Percentiles rank a stretch among this genome's conserved stretches.
These are phyloP conservation scores for Allium fistulosum DNA, from an alignment of 106 monocot genomes.

Conservation along the genomic window DNA sequence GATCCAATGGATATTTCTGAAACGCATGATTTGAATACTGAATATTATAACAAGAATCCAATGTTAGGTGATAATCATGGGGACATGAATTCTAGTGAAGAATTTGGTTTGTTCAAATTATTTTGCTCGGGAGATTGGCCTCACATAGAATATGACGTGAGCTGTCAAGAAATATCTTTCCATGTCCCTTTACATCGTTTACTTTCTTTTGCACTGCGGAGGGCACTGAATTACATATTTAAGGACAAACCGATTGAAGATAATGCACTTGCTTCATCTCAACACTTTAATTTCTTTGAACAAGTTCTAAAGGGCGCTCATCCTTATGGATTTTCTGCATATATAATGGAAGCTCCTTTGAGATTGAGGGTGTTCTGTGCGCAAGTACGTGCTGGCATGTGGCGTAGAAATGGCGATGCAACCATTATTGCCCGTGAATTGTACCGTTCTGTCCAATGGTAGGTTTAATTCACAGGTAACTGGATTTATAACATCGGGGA, in stretches of 20 bases:
- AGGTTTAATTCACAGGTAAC: not conserved
- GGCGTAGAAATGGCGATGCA: constrained; percentile 93
- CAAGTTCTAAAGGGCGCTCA: constrained; percentile 41
- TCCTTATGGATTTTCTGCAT: constrained; percentile 70
- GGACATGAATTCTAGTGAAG: constrained; percentile 21
- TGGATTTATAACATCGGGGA: not conserved
- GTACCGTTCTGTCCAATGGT: constrained; percentile 67
- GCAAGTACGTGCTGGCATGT: constrained; percentile 96
- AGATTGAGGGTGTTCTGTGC: constrained; percentile 85
- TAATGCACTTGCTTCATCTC: constrained; percentile 2
- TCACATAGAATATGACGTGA: constrained; percentile 62
- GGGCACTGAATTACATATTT: constrained; percentile 51
- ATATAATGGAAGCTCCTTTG: constrained; percentile 89
- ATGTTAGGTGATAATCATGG: constrained; percentile 17
- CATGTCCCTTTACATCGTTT: constrained; percentile 93
- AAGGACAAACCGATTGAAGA: constrained; percentile 2
- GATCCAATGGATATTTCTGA: constrained; percentile 7
- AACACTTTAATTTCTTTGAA: constrained; percentile 36
- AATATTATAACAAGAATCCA: not conserved
- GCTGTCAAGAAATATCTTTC: constrained; percentile 84
- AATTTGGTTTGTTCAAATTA: constrained; percentile 16
- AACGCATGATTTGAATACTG: not conserved
- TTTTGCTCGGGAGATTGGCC: constrained; percentile 55
- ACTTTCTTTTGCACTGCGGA: constrained; percentile 58
- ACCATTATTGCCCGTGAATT: constrained; percentile 46